Percentiles rank a stretch among this genome's conserved stretches.
phyloP scores from a whole-genome alignment of 441 rosid species.

The Adansonia gregorii region DNA sequence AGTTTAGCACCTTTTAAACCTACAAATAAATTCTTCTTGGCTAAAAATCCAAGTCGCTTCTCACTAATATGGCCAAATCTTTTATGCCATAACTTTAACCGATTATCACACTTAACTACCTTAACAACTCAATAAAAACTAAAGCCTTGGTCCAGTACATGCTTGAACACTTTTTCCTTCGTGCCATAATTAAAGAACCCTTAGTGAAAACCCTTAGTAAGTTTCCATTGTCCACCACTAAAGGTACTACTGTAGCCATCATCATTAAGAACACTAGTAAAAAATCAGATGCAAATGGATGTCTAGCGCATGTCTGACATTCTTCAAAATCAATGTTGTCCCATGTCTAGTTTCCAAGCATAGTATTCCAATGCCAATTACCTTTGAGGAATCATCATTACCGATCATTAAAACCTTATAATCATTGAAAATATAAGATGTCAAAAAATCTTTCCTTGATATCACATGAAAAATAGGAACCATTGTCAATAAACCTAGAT shows the following conservation, averaged over 20 bases:
- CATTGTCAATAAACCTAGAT: not conserved
- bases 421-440: constrained; percentile 13
- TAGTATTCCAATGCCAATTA: too few species aligned
- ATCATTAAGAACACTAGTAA: not conserved
- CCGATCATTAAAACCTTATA: constrained; percentile 6
- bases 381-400: not conserved
- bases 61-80: too few species aligned
- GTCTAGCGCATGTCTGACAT: constrained; percentile 14
- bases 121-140: not conserved
- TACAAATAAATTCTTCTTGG: too few species aligned
- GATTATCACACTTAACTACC: too few species aligned
- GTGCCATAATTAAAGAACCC: constrained; percentile 3
- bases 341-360: not conserved
- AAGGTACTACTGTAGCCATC: not conserved
- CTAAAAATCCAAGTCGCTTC: too few species aligned
- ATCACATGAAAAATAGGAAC: not conserved
- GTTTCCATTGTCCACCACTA: not conserved
- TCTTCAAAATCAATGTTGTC: not conserved
- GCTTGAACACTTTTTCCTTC: not conserved
- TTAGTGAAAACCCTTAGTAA: constrained; percentile 9
- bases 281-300: constrained; percentile 14
- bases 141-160: not conserved
- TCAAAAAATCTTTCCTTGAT: not conserved
- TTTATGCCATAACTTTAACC: too few species aligned
- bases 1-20: not conserved